Evolutionary conservation across 2,329 filamentous ascomycete genomes (phyloP).

Genomic region (Cryphonectria radicalis): DNA sequence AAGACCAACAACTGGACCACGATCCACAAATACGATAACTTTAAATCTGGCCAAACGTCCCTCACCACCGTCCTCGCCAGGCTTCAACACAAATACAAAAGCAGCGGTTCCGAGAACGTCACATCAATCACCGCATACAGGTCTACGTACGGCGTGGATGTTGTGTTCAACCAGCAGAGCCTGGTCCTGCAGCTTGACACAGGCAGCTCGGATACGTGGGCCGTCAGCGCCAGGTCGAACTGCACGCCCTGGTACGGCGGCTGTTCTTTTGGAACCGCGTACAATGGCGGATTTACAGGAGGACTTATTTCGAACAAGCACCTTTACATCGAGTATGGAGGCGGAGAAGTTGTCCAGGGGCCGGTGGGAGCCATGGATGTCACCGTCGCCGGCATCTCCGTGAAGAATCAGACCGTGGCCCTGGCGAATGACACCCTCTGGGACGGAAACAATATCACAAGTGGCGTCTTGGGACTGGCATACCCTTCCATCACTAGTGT

Average conservation of each 20-base stretch:
- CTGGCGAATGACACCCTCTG: slow-evolving; percentile 55
- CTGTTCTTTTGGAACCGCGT: slow-evolving; percentile 48
- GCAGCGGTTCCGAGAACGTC: slow-evolving; percentile 39
- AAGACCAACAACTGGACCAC: slow-evolving; percentile 9
- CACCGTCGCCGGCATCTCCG: slow-evolving; percentile 49
- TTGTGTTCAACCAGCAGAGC: slow-evolving; percentile 40
- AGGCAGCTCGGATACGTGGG: slow-evolving; percentile 58
- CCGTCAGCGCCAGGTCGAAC: slow-evolving; percentile 44
- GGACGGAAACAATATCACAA: slow-evolving; percentile 56
- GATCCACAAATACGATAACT: neutral
- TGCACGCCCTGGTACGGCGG: slow-evolving; percentile 46
- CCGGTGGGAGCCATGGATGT: slow-evolving; percentile 53
- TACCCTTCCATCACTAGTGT: slow-evolving; percentile 55
- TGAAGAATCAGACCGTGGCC: slow-evolving; percentile 51
- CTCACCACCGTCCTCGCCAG: neutral
- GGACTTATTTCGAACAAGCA: slow-evolving; percentile 47
- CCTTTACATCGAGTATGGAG: slow-evolving; percentile 52
- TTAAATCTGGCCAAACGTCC: neutral
- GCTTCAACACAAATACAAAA: slow-evolving; percentile 35
- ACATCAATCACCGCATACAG: slow-evolving; percentile 39
- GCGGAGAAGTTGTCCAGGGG: slow-evolving; percentile 53
- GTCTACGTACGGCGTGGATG: slow-evolving; percentile 38
- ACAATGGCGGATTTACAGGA: slow-evolving; percentile 46
- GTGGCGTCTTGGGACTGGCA: slow-evolving; percentile 55
- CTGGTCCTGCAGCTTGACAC: slow-evolving; percentile 50